Conservation (phyloP, 805 yeast genomes). For the Ogataea siamensis region DNA sequence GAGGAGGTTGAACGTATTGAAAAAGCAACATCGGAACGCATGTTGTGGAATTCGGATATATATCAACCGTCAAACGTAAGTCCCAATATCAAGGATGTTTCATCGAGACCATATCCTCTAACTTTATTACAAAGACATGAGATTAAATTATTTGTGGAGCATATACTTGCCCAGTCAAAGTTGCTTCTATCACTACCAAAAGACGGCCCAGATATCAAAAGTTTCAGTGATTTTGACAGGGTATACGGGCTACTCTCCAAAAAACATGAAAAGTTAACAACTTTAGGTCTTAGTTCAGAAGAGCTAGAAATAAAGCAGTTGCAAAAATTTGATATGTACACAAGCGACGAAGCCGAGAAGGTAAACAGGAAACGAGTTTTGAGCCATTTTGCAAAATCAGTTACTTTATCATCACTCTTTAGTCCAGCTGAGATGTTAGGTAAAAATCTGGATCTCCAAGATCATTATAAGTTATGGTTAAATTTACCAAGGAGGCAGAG, state of each 20-base stretch:
- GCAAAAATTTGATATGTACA: conserved; percentile 34
- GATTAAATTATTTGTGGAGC: conserved; percentile 43
- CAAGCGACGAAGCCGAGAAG: conserved; percentile 21
- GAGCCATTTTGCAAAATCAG: conserved; percentile 48
- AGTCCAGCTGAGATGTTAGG: conserved; percentile 67
- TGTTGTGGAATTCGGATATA: too few species aligned
- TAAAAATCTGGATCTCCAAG: conserved; percentile 54
- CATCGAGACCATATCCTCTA: conserved; percentile 49
- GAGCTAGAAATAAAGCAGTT: conserved; percentile 14
- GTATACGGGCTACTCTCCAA: conserved; percentile 33
- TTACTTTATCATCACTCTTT: conserved; percentile 48
- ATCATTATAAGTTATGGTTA: conserved; percentile 53
- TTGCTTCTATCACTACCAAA: conserved; percentile 45
- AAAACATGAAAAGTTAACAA: conserved; percentile 31
- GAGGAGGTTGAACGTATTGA: conserved; percentile 78
- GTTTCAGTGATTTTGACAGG: conserved; percentile 39
- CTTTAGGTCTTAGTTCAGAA: conserved; percentile 24
- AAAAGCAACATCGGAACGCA: conserved; percentile 52
- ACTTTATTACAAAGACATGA: conserved; percentile 67
- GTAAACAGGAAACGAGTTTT: conserved; percentile 38
- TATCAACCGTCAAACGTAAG: too few species aligned
- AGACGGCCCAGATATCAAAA: conserved; percentile 26
- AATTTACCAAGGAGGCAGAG: conserved; percentile 36
- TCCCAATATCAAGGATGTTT: too few species aligned
- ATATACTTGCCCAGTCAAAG: too few species aligned